Conservation (phyloP, 2,329 filamentous ascomycete genomes). For the Xylogone sp. region DNA sequence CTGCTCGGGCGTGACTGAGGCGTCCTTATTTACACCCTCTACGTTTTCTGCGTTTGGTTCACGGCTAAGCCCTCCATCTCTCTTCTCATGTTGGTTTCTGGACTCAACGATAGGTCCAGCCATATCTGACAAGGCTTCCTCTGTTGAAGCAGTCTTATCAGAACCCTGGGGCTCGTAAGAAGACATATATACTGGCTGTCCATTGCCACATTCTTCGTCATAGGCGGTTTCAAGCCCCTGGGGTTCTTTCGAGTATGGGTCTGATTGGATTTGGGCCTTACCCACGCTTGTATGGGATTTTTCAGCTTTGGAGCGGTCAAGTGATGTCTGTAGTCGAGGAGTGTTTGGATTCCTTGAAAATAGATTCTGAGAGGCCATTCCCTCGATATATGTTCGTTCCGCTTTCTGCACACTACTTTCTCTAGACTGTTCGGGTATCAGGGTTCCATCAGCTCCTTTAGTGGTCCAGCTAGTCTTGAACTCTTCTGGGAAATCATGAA, state of each 20-base stretch:
- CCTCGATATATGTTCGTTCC: slow-evolving; percentile 22
- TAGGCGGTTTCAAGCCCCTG: slow-evolving; percentile 47
- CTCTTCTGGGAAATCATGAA: slow-evolving; percentile 50
- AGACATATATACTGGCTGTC: not conserved
- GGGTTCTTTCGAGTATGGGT: slow-evolving; percentile 40
- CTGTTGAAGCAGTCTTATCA: not conserved
- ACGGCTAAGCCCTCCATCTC: slow-evolving; percentile 29
- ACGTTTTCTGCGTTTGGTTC: slow-evolving; percentile 14
- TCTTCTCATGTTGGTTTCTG: slow-evolving; percentile 4
- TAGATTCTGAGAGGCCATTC: slow-evolving; percentile 9
- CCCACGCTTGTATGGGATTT: not conserved
- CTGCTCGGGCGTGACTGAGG: slow-evolving; percentile 1
- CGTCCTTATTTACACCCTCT: not conserved
- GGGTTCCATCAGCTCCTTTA: slow-evolving; percentile 6
- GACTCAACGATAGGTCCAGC: not conserved
- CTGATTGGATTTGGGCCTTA: slow-evolving; percentile 12
- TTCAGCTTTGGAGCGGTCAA: slow-evolving; percentile 17
- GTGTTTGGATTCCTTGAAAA: slow-evolving; percentile 19
- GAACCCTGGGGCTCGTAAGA: not conserved
- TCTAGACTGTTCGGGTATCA: no score
- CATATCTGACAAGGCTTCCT: not conserved
- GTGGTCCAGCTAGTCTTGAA: slow-evolving; percentile 40
- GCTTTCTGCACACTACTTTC: slow-evolving; percentile 16
- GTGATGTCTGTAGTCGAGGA: slow-evolving; percentile 23
- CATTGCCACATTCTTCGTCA: slow-evolving; percentile 33